Percentiles rank a stretch among this genome's conserved stretches.
Evolutionary conservation across 257 asterid species (phyloP).

Genomic region (Paulownia fortunei): DNA sequence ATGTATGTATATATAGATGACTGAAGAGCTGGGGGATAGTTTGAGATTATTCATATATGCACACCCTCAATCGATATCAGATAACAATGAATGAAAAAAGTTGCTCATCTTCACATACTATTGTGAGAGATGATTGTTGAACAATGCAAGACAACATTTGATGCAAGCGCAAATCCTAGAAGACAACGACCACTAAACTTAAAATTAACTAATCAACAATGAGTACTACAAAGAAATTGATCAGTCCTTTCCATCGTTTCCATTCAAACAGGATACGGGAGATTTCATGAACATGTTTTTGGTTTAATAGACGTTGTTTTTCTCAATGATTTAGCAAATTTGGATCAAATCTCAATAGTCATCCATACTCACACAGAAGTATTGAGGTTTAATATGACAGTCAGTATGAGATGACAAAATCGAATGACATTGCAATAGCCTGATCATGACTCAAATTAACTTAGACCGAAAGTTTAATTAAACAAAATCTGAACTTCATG

Average conservation of each 20-base stretch:
- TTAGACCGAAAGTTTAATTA: too few species aligned
- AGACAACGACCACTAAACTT: too few species aligned
- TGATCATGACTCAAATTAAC: neutral
- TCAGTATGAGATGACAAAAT: neutral
- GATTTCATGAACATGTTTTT: neutral
- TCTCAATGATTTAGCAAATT: neutral
- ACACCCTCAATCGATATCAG: neutral
- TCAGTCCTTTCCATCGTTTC: neutral
- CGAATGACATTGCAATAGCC: neutral
- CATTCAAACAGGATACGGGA: too few species aligned
- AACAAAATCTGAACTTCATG: too few species aligned
- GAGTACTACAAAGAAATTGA: too few species aligned
- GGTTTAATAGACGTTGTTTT: neutral
- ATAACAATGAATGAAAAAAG: neutral
- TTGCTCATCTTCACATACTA: neutral
- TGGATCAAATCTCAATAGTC: neutral
- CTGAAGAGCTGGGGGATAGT: too few species aligned
- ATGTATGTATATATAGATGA: too few species aligned
- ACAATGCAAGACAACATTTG: neutral
- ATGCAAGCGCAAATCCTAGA: too few species aligned
- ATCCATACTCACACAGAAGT: neutral
- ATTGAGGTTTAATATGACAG: neutral
- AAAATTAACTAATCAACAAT: too few species aligned
- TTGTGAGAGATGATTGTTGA: neutral
- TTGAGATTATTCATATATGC: too few species aligned